phyloP scores from a whole-genome alignment of 108 stramenopile genomes.

The Cyclotella distinguenda region DNA sequence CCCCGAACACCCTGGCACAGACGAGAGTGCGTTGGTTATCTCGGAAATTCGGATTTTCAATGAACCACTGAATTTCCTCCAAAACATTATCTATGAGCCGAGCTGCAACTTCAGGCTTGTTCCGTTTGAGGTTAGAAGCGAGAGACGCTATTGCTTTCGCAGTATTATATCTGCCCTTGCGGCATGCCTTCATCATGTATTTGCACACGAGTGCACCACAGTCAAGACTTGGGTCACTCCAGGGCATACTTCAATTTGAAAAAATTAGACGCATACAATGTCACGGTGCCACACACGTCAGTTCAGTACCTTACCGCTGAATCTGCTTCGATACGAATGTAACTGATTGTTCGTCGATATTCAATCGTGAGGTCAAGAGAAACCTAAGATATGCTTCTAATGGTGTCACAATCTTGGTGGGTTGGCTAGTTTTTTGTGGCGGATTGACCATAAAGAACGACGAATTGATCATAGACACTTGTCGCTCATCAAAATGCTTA shows the following conservation, averaged over 20 bases:
- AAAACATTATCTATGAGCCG: conserved; percentile 82
- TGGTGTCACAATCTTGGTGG: conserved; percentile 68
- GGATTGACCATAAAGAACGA: conserved; percentile 85
- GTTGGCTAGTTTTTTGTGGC: conserved; percentile 54
- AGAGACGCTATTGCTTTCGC: conserved; percentile 82
- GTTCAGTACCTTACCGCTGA: conserved; percentile 36
- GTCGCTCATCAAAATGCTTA: conserved; percentile 78
- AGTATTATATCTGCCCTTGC: conserved; percentile 78
- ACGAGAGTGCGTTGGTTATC: conserved; percentile 89
- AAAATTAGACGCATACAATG: background rate
- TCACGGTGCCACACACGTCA: background rate
- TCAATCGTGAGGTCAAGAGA: conserved; percentile 70
- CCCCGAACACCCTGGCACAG: conserved; percentile 83
- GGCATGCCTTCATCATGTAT: conserved; percentile 86
- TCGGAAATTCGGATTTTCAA: conserved; percentile 79
- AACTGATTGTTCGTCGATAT: conserved; percentile 56
- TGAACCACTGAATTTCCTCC: conserved; percentile 87
- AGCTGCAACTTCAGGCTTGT: conserved; percentile 71
- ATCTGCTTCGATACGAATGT: conserved; percentile 85
- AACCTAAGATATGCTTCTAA: conserved; percentile 84
- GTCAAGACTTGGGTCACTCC: conserved; percentile 79
- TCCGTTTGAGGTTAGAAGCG: conserved; percentile 67
- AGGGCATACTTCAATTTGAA: conserved; percentile 56
- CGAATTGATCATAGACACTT: conserved; percentile 76
- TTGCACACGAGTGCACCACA: conserved; percentile 71